Percentiles rank a stretch among this genome's conserved stretches.
phyloP scores from a whole-genome alignment of 2,329 filamentous ascomycete genomes.

The Trichoderma koningiopsis region DNA sequence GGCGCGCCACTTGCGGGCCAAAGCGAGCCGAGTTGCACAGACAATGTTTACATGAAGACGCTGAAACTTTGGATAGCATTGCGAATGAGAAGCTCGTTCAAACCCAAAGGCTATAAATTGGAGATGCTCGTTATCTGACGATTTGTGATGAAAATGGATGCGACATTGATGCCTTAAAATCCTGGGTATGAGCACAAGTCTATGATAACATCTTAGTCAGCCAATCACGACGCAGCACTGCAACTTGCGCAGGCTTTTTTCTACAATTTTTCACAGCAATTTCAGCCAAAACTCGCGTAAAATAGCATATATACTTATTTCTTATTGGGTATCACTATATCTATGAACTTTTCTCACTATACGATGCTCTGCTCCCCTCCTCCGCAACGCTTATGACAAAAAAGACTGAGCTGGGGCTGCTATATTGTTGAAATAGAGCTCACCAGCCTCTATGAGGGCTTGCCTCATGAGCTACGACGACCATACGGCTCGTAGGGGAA shows the following conservation, averaged over 20 bases:
- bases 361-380: not conserved
- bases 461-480: constrained; percentile 37
- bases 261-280: not conserved
- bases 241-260: not conserved
- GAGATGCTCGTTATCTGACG: not conserved
- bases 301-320: not conserved
- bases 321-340: constrained; percentile 21
- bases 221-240: not conserved
- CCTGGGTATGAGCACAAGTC: not conserved
- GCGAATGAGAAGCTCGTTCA: not conserved
- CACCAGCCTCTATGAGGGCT: not conserved
- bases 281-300: not conserved
- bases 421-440: constrained; percentile 22
- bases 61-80: constrained; percentile 3
- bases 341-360: not conserved
- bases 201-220: constrained; percentile 6
- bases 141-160: not conserved
- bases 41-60: constrained; percentile 13
- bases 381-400: not conserved
- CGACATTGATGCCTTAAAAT: constrained; percentile 12
- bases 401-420: not conserved
- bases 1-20: not conserved
- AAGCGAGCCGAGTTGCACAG: not conserved
- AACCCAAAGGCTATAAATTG: not conserved
- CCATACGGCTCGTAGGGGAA: constrained; percentile 70